Percentiles rank a stretch among this genome's conserved stretches.
Conservation (phyloP, 805 yeast genomes). For the Pichia gijzeniarum region DNA sequence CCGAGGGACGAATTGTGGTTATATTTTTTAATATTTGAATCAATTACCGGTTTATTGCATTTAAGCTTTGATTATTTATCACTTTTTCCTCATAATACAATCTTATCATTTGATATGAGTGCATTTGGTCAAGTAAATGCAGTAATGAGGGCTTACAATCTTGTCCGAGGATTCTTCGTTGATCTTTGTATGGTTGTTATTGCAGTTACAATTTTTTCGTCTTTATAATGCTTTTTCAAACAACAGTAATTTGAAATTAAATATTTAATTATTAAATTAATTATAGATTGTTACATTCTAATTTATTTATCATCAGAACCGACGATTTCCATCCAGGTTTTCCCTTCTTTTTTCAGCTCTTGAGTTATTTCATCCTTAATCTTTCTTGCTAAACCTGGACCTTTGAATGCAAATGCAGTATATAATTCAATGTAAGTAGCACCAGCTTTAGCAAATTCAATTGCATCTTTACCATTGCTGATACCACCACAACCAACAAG, state of each 20-base stretch:
- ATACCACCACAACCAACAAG: constrained; percentile 95
- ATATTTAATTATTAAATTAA: too few species aligned
- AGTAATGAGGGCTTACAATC: constrained; percentile 1
- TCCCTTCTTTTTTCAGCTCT: constrained; percentile 64
- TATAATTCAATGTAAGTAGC: constrained; percentile 84
- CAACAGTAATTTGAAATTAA: neutral
- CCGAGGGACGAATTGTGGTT: constrained; percentile 1
- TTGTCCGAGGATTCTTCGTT: constrained; percentile 6
- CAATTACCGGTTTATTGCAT: constrained; percentile 1
- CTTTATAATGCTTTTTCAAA: neutral
- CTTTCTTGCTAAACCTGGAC: constrained; percentile 73
- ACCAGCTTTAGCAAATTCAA: constrained; percentile 90
- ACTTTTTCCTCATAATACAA: constrained; percentile 9
- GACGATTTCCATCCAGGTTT: constrained; percentile 77
- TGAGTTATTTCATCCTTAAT: constrained; percentile 52
- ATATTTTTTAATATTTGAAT: constrained; percentile 4
- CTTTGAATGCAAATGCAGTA: constrained; percentile 87
- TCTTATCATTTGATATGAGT: constrained; percentile 10
- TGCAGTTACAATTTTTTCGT: neutral
- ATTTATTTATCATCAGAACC: constrained; percentile 48
- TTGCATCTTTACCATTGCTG: constrained; percentile 76
- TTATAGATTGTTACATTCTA: too few species aligned
- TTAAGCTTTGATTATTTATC: neutral
- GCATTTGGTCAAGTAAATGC: constrained; percentile 8
- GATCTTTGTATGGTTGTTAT: constrained; percentile 7